Evolutionary conservation across 805 yeast genomes (phyloP), one percentile per base, ranked within the genome.

Genomic region (Kodamaea restingae): DNA sequence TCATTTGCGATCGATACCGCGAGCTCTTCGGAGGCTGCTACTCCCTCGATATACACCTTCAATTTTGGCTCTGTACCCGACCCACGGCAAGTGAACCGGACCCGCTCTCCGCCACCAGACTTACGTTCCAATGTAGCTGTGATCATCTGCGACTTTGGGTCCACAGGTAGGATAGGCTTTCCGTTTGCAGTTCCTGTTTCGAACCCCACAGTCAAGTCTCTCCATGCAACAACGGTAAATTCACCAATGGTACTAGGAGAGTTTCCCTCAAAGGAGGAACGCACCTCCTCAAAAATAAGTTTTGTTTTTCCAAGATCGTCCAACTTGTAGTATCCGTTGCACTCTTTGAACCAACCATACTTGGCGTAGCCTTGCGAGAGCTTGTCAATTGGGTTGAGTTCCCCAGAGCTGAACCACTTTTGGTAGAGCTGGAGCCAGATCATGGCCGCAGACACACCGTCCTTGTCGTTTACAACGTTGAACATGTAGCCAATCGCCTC

Each of bases 401-500:
- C 69, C 3, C 54, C 43, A 1, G 44, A 28, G 2, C 57, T 40
- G 45, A 66, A 66, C 82, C 90, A 80, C 20, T 51, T 42, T 32
- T 68, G 63, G 43, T 77, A 78, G 60, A 88, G 71, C 58, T 85
- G 95, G 24, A 87, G 60, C 61, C 88, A 91, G 9, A 87, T 75
- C 5, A 71, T 61, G 3, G 88, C 75, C 0, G 98, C 96, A 18
- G 87, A 67, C 10, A 93, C 75, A 0, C 98, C 98, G 56, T 91
- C 98, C 60, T 91, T 91, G 58, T 91, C 98, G 58, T 85, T 88
- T 31, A 85, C 84, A 12, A 78, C 72, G 15, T 77, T 63, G 52
- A 88, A 87, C 97, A 91, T 87, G 64, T 78, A 91, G 1, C 98
- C 98, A 48, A 91, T 84, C 2, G 98, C 98, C 56, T 91, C 98